Conservation (phyloP, 2,329 filamentous ascomycete genomes). For the Colletotrichum melonis region DNA sequence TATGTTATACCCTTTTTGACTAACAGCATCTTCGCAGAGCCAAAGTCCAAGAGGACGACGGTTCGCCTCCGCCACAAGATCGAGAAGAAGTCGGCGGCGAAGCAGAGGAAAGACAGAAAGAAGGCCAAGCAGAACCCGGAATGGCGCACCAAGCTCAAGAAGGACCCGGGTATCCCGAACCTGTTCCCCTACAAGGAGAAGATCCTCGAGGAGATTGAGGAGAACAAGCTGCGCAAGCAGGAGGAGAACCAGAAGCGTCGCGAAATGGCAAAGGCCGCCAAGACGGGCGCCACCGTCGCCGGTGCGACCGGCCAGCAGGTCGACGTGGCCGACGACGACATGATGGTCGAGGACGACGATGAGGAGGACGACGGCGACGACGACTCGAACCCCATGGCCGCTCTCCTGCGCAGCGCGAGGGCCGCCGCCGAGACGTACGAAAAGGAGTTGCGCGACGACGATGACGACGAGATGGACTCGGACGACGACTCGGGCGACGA, state of each 20-base stretch:
- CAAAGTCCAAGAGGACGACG: conserved; percentile 91
- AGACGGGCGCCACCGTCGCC: conserved; percentile 57
- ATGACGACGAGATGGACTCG: conserved; percentile 61
- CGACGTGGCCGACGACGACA: conserved; percentile 58
- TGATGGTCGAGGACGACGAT: conserved; percentile 61
- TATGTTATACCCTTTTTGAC: not conserved
- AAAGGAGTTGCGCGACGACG: conserved; percentile 68
- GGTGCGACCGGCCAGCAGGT: conserved; percentile 55
- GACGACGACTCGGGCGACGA: conserved; percentile 61
- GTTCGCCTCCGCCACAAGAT: conserved; percentile 96
- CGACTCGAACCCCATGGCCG: conserved; percentile 88
- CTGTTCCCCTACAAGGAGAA: conserved; percentile 98
- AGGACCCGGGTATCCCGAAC: conserved; percentile 97
- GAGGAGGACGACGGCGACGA: conserved; percentile 73
- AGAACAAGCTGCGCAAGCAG: conserved; percentile 81
- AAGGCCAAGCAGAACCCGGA: conserved; percentile 94
- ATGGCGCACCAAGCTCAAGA: conserved; percentile 96
- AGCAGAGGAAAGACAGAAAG: conserved; percentile 92
- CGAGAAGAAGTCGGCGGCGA: conserved; percentile 88
- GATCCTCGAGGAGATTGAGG: conserved; percentile 93
- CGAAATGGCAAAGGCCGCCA: conserved; percentile 77
- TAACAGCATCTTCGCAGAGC: conserved; percentile 68
- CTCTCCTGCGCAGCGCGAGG: conserved; percentile 85
- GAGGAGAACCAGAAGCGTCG: conserved; percentile 79
- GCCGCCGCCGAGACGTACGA: conserved; percentile 83